Percentiles rank a stretch among this genome's conserved stretches.
phyloP scores from a whole-genome alignment of 1,284 basidiomycete genomes.

The Fistulina hepatica region DNA sequence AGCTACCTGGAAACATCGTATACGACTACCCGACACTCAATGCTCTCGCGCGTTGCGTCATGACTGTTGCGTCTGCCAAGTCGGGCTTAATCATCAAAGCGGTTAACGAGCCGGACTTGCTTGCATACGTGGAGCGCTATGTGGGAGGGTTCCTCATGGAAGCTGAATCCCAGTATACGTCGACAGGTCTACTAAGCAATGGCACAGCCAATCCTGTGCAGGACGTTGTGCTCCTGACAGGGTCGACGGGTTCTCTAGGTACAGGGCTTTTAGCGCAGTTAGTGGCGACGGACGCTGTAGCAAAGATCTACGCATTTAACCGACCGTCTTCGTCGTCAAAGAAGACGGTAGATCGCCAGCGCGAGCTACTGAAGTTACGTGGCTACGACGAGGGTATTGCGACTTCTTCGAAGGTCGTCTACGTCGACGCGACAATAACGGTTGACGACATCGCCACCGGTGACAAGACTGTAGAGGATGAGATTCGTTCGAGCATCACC shows the following conservation, averaged over 20 bases:
- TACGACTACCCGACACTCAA: slow-evolving; percentile 25
- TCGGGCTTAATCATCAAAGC: too few relatives aligned
- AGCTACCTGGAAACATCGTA: slow-evolving; percentile 21
- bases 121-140: neutral
- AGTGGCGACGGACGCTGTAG: slow-evolving; percentile 17
- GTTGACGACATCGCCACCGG: slow-evolving; percentile 2
- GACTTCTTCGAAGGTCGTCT: slow-evolving; percentile 13
- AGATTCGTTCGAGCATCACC: slow-evolving; percentile 4
- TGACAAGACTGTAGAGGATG: neutral
- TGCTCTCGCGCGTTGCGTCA: slow-evolving; percentile 16
- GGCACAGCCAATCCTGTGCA: neutral
- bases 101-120: too few relatives aligned
- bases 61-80: too few relatives aligned
- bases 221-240: slow-evolving; percentile 24
- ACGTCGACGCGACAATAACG: slow-evolving; percentile 14
- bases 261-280: slow-evolving; percentile 21
- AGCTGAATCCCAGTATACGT: too few relatives aligned
- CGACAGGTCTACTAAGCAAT: too few relatives aligned
- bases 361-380: slow-evolving; percentile 12
- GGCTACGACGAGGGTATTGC: slow-evolving; percentile 14
- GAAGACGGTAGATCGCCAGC: slow-evolving; percentile 12
- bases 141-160: slow-evolving; percentile 8
- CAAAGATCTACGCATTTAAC: slow-evolving; percentile 19
- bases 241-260: slow-evolving; percentile 26
- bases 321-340: slow-evolving; percentile 9